Evolutionary conservation across 1,139 yeast species (phyloP), one percentile per base, ranked within the genome.

Genomic region (Candida mesenterica): DNA sequence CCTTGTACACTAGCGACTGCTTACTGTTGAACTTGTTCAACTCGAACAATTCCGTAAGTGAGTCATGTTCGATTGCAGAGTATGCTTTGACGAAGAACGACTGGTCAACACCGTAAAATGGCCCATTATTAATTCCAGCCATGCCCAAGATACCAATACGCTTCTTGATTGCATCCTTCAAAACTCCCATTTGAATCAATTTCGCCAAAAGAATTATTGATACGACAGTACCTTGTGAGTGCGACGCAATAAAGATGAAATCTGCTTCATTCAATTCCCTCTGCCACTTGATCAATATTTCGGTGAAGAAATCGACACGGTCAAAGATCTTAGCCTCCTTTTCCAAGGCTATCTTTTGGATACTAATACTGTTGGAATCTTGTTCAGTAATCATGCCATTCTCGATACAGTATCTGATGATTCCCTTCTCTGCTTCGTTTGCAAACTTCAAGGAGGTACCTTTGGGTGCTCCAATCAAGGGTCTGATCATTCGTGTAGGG

Each of bases 61-160:
- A 86, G 38, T 85, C 95, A 48, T 81, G 87, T 53, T 92, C 98
- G 37, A 92, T 83, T 1, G 95, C 82, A 1, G 95, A 82, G 51
- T 88, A 88, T 0, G 97, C 97, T 44, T 89, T 75, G 65, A 90
- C 82, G 46, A 89, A 77, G 29, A 89, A 66, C 5, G 82, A 80
- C 55, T 87, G 89, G 55, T 92, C 97, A 44, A 79, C 77, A 0
- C 97, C 97, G 47, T 80, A 86, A 52, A 87, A 86, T 2, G 97
- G 98, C 0, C 98, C 98, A 52, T 87, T 79, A 48, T 89, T 88
- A 18, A 89, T 78, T 1, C 97, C 97, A 0, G 97, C 97, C 97
- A 92, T 92, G 2, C 92, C 94, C 33, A 92, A 62, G 16, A 92
- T 66, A 0, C 94, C 89, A 15, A 89, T 71, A 28, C 76, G 64